Evolutionary conservation across 2,329 filamentous ascomycete genomes (phyloP), one percentile per base, ranked within the genome.

Genomic region (Penicillium thymicola): DNA sequence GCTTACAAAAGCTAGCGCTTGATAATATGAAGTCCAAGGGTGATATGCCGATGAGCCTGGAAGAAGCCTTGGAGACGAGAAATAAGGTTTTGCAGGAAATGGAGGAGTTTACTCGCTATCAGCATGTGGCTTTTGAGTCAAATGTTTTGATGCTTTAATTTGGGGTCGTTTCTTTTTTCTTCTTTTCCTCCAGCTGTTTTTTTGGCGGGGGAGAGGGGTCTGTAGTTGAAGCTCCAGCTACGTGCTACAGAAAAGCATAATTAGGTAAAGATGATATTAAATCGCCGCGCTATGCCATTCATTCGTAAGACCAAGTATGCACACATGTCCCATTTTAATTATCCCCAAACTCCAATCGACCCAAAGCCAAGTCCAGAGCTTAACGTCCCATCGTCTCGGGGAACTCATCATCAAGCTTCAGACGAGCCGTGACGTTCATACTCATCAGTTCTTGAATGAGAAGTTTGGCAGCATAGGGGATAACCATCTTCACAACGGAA

Each of bases 381-480:
- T 66, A 76, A 49, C 67, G 67, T 28, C 74, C 75, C 62, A 70
- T 73, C 38, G 66, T 69, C 55, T 76, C 74, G 5, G 92, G 92
- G 74, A 99, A 99, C 76, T 97, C 91, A 71, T 99, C 94, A 68
- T 91, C 91, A 63, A 99, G 77, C 79, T 93, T 90, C 76, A 99
- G 79, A 56, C 89, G 83, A 58, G 96, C 93, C 60, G 92, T 89
- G n/a, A 99, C 91, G 74, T 99, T 99, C 94, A 99, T 99, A 74
- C 91, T 96, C 70, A 96, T 88, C 68, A 99, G 76, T 78, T 99
- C 94, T 79, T 99, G 94, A 47, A 97, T 90, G 54, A 99, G 79
- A 70, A 99, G 78, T 82, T 99, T 97, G 0, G 94, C 94, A 18
- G 94, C 94, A 75, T 99, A 99, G 34, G 94, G 94, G 83, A 99